Percentiles rank a stretch among this genome's conserved stretches.
These are phyloP conservation scores for Candida broadrunensis DNA, from an alignment of 805 yeast species.

Conservation along the genomic window DNA sequence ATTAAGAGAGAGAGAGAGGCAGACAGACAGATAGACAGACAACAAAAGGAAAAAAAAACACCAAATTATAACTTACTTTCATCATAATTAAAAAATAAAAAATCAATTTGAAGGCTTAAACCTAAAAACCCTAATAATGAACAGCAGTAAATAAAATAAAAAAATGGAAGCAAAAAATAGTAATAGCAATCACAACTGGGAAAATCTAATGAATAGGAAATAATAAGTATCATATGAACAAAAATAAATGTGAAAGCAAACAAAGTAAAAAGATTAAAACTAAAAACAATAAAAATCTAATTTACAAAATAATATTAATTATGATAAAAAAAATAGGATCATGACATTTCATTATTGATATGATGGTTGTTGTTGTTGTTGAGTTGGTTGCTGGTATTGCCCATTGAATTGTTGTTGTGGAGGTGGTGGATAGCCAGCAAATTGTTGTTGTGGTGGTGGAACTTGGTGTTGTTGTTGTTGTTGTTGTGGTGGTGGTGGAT, in stretches of 20 bases:
- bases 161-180: too few species aligned
- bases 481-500: slow-evolving; percentile 14
- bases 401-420: slow-evolving; percentile 3
- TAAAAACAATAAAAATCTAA: neutral
- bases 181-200: too few species aligned
- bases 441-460: slow-evolving; percentile 8
- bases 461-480: slow-evolving; percentile 15
- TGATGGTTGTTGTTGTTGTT: slow-evolving; percentile 8
- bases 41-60: too few species aligned
- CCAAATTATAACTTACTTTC: too few species aligned
- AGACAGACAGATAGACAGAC: too few species aligned
- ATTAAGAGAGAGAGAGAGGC: too few species aligned
- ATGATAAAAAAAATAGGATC: neutral
- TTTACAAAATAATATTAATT: slow-evolving; percentile 1
- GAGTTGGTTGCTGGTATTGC: slow-evolving; percentile 3
- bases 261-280: neutral
- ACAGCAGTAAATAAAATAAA: too few species aligned
- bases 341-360: slow-evolving; percentile 6
- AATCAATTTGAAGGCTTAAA: too few species aligned
- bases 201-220: too few species aligned
- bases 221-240: neutral
- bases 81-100: too few species aligned
- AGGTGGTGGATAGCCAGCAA: slow-evolving; percentile 7
- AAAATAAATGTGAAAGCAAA: too few species aligned
- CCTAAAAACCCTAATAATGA: too few species aligned